Percentiles rank a stretch among this genome's conserved stretches.
Evolutionary conservation across 2,329 filamentous ascomycete genomes (phyloP).

Genomic region (Curvularia sp.): DNA sequence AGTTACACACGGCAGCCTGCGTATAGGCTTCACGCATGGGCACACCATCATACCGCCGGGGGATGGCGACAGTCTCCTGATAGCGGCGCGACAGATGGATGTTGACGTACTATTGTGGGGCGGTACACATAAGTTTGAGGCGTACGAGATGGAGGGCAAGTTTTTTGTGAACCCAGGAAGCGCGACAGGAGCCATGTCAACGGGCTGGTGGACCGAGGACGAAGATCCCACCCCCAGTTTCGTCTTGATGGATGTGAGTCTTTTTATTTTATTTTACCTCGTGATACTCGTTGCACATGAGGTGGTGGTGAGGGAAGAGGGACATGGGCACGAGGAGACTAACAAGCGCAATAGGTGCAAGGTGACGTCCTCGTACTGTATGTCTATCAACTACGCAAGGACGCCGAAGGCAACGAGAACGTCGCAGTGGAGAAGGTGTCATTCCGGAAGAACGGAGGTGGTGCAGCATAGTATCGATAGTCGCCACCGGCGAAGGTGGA

Average conservation of each 20-base stretch:
- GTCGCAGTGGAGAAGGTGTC: conserved; percentile 65
- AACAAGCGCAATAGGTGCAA: conserved; percentile 71
- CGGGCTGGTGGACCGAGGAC: conserved; percentile 63
- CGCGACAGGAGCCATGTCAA: conserved; percentile 70
- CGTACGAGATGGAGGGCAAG: conserved; percentile 74
- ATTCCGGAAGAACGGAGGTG: conserved; percentile 59
- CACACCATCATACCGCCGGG: conserved; percentile 74
- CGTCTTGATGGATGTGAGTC: conserved; percentile 94
- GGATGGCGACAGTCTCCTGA: conserved; percentile 71
- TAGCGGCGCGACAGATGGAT: conserved; percentile 74
- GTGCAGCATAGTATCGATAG: conserved; percentile 42
- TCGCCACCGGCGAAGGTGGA: background rate
- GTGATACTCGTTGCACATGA: background rate
- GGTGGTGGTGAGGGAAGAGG: background rate
- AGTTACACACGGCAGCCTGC: conserved; percentile 71
- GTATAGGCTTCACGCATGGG: conserved; percentile 74
- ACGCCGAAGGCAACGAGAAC: conserved; percentile 60
- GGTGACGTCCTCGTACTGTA: conserved; percentile 95
- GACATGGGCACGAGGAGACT: conserved; percentile 19
- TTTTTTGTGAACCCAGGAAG: conserved; percentile 76
- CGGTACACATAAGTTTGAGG: conserved; percentile 73
- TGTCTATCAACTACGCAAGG: conserved; percentile 73
- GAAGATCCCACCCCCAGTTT: conserved; percentile 85
- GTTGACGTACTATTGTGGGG: conserved; percentile 74
- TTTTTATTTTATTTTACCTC: conserved; percentile 38